A percentile compares a stretch with the other conserved stretches of the same genome.
Conservation (phyloP, 345 rosid genomes). For the Mangifera indica region DNA sequence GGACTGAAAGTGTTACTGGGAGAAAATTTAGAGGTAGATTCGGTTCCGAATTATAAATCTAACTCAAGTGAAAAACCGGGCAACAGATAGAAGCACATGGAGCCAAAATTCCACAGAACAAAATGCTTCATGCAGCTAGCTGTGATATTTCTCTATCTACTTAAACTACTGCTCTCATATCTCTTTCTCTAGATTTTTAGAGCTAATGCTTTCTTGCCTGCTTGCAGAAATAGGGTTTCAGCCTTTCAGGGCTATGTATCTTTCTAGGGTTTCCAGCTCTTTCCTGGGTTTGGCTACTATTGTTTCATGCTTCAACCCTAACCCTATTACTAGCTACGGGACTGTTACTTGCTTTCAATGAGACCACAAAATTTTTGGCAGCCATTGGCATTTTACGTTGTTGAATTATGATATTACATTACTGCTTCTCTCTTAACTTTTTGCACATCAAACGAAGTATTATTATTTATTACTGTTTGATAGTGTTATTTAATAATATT, state of each 20-base stretch:
- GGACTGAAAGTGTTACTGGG: slow-evolving; percentile 10
- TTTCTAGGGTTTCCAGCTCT: slow-evolving; percentile 15
- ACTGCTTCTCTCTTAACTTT: neutral
- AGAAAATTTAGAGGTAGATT: slow-evolving; percentile 28
- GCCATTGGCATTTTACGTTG: too few species aligned
- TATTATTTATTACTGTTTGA: too few species aligned
- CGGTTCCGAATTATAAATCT: slow-evolving; percentile 6
- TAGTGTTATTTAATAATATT: too few species aligned
- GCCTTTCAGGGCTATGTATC: neutral
- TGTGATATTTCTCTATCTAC: slow-evolving; percentile 30
- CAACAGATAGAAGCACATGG: neutral
- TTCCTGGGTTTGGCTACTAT: slow-evolving; percentile 35
- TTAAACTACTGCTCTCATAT: neutral
- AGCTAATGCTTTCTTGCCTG: too few species aligned
- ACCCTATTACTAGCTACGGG: slow-evolving; percentile 12
- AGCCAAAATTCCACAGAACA: slow-evolving; percentile 17
- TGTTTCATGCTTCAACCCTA: slow-evolving; percentile 1
- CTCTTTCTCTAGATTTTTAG: neutral
- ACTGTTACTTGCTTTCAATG: slow-evolving; percentile 13
- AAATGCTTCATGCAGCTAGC: slow-evolving; percentile 27
- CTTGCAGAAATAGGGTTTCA: neutral
- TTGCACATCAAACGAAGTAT: neutral
- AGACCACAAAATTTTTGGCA: too few species aligned
- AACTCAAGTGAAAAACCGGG: neutral
- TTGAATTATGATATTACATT: too few species aligned